Evolutionary conservation across 73 alveolate genomes (phyloP), one percentile per base, ranked within the genome.

Genomic region (Paramecium primaurelia): DNA sequence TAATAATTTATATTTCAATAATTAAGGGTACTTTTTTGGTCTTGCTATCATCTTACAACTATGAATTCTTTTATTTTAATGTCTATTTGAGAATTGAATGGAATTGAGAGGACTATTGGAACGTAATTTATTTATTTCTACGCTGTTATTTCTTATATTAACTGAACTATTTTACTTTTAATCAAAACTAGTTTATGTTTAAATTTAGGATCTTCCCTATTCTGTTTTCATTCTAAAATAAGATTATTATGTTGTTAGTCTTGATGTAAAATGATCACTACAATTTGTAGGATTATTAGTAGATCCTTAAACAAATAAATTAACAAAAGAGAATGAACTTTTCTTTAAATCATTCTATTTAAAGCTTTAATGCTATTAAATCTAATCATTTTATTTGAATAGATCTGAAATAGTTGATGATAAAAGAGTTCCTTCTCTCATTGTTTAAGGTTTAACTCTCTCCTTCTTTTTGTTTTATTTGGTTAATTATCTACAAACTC

Each of bases 1-100:
- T 64, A 64, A 32, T 64, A 32, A 64, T 32, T 64, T 64, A 64
- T 64, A 64, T 64, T 64, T 64, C 84, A 64, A 64, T 64, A 64
- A 64, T 32, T 34, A 32, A 28, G 84, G 42, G 30, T 32, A 64
- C 47, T 64, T 64, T 64, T 32, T 64, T 54, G 69, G 69, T 64
- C 84, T 64, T 64, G 84, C 51, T 64, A 32, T 64, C 84, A 64
- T 64, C 47, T 64, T 64, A 64, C 84, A 64, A 14, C 84, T 64
- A 64, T 64, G 84, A 3, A 64, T 64, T 64, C 84, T 64, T 32
- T 18, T 54, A 18, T 54, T 54, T 54, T 54, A n/a, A 54, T 1
- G 8, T 54, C 32, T n/a, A 4, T 54, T 6, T 54, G 69, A 54
- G 36, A 54, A 54, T 54, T 54, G 25, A 54, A 54, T 54, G 69